These are phyloP conservation scores for Iris macrosiphon DNA, from an alignment of 106 monocot species.

Conservation along the genomic window DNA sequence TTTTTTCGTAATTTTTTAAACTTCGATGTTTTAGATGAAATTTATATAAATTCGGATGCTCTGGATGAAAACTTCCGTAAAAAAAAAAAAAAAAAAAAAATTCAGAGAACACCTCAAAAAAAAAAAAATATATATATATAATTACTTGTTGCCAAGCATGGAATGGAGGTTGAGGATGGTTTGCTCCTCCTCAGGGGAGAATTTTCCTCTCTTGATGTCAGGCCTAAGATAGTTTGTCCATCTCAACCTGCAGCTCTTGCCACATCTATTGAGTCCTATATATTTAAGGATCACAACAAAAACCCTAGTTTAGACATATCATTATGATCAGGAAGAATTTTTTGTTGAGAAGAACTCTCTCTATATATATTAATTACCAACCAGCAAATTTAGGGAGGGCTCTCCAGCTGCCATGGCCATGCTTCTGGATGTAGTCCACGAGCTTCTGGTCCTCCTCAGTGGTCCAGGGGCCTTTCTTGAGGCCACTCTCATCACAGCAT, in stretches of 20 bases:
- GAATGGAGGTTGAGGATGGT: slow-evolving; percentile 55
- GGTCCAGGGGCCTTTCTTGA: slow-evolving; percentile 96
- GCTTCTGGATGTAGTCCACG: slow-evolving; percentile 60
- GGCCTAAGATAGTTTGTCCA: slow-evolving; percentile 70
- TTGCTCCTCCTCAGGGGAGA: slow-evolving; percentile 56
- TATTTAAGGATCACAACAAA: no score
- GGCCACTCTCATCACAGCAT: slow-evolving; percentile 75
- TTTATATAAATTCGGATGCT: no score
- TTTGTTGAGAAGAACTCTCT: no score
- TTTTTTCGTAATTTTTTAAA: no score
- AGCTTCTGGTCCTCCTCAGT: slow-evolving; percentile 84
- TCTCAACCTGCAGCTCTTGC: slow-evolving; percentile 64
- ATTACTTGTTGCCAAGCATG: slow-evolving; percentile 56
- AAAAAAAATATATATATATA: neutral
- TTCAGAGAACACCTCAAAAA: no score
- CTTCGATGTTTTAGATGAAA: no score
- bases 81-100: no score
- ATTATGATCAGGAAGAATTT: no score
- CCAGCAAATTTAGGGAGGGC: slow-evolving; percentile 88
- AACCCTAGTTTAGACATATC: no score
- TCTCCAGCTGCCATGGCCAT: slow-evolving; percentile 93
- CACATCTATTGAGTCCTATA: slow-evolving; percentile 57
- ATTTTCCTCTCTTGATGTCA: slow-evolving; percentile 65
- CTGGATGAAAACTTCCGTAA: no score
- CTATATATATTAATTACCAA: no score